Conservation (phyloP, 2,329 filamentous ascomycete species). For the Coniochaeta ligniaria region DNA sequence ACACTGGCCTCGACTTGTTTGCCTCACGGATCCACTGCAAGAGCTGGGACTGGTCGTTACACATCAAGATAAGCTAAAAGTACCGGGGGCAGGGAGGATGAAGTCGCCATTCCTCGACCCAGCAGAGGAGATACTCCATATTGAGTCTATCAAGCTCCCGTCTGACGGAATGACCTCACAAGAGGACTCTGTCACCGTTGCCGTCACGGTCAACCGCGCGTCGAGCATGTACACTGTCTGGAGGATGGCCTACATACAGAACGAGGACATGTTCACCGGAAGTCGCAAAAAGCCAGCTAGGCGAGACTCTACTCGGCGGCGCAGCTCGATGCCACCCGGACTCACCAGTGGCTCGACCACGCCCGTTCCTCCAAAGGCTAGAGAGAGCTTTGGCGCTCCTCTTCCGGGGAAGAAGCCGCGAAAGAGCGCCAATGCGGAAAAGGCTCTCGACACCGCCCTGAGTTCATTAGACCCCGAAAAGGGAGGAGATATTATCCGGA, state of each 20-base stretch:
- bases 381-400: slow-evolving; percentile 69
- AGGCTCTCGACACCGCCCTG: slow-evolving; percentile 56
- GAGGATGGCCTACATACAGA: slow-evolving; percentile 70
- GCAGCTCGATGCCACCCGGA: slow-evolving; percentile 60
- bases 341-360: slow-evolving; percentile 71
- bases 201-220: slow-evolving; percentile 74
- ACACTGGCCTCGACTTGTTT: slow-evolving; percentile 70
- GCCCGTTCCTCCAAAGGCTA: slow-evolving; percentile 60
- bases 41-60: slow-evolving; percentile 79
- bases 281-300: slow-evolving; percentile 34
- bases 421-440: slow-evolving; percentile 43
- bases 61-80: slow-evolving; percentile 34
- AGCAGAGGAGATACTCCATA: slow-evolving; percentile 76
- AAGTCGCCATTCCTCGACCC: slow-evolving; percentile 59
- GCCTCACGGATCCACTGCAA: slow-evolving; percentile 75
- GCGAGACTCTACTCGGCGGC: slow-evolving; percentile 40
- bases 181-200: slow-evolving; percentile 55
- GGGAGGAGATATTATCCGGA: slow-evolving; percentile 41
- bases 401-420: slow-evolving; percentile 45
- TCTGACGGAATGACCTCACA: slow-evolving; percentile 29
- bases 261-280: slow-evolving; percentile 50
- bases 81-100: slow-evolving; percentile 29
- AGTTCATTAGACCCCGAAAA: slow-evolving; percentile 62
- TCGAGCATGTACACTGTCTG: slow-evolving; percentile 76
- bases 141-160: slow-evolving; percentile 60